Base-by-base conservation (phyloP, 2,329 filamentous ascomycete species). In the Epicoccum sorghinum region DNA sequence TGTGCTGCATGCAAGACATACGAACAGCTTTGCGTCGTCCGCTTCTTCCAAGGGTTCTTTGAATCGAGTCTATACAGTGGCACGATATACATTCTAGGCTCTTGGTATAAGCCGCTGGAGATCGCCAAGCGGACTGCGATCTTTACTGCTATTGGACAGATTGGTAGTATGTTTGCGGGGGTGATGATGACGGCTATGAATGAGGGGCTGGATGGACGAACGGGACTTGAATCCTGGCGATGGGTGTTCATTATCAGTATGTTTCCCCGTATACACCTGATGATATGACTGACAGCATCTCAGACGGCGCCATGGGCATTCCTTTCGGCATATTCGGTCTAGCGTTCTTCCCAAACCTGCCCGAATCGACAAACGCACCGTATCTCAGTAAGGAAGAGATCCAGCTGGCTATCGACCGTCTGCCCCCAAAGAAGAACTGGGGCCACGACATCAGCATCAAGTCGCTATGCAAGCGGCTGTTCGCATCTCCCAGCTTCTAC, bases 151-250 rank as follows among this genome's bases (percentile, higher is more conserved):
- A 60, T 67, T 7, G 67, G 66, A 0, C 67, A 68, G 27, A 67
- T 68, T 7, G 67, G 67, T 12, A 70, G 65, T 35, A 70, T 70
- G 67, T 69, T 68, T 24, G 66, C 67, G 29, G 66, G 67, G 24
- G 61, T 67, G 8, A 69, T 70, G 67, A 70, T 69, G 67, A 70
- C 67, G n/a, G 65, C 67, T 4, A 67, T 69, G 59, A 68, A 69
- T 22, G 38, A 65, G 35, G 57, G 62, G n/a, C 52, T 70, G 35
- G 56, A 68, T 27, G 58, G 46, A 0, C 54, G 62, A 24, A 60
- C 47, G 3, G 58, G 61, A 12, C 61, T 70, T 10, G 51, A 59
- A 30, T 66, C 65, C 4, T 70, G 66, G 67, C 67, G 67, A 32
- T 70, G 67, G 66, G 65, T 70, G 0, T 70, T 69, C 27, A 50